These are phyloP conservation scores for Syncephalastrum contaminatum DNA, from an alignment of 371 early-diverging fungal genomes.

Conservation along the genomic window DNA sequence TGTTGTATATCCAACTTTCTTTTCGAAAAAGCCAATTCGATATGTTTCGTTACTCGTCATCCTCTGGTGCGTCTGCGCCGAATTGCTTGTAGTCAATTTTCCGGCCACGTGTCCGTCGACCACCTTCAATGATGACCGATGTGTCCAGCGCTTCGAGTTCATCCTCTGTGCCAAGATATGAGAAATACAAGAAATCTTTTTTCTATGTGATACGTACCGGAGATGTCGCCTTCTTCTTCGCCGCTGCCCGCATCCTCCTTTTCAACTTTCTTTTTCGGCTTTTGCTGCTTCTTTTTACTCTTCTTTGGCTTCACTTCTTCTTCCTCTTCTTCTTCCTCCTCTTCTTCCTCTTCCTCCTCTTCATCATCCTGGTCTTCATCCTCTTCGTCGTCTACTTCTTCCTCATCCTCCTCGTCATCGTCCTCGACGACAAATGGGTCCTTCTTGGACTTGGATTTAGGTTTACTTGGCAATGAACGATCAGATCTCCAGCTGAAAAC, in stretches of 20 bases:
- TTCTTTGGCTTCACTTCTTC: constrained; percentile 16
- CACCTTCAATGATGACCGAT: constrained; percentile 59
- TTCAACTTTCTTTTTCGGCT: constrained; percentile 9
- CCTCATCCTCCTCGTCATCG: constrained; percentile 26
- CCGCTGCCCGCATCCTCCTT: constrained; percentile 29
- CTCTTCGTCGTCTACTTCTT: background rate
- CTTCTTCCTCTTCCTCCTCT: constrained; percentile 14
- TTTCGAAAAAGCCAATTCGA: too few species aligned
- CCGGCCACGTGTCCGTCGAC: constrained; percentile 71
- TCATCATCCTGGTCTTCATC: constrained; percentile 2
- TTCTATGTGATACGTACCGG: constrained; percentile 13
- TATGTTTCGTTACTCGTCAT: constrained; percentile 19
- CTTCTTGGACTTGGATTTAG: constrained; percentile 12
- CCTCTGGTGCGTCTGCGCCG: constrained; percentile 58
- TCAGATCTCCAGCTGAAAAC: background rate
- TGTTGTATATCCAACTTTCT: too few species aligned
- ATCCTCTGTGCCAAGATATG: constrained; percentile 37
- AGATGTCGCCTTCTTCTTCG: constrained; percentile 34
- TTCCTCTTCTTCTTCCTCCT: constrained; percentile 25
- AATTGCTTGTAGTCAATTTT: constrained; percentile 71
- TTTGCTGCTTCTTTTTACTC: constrained; percentile 5
- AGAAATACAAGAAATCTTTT: background rate
- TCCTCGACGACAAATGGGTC: constrained; percentile 17
- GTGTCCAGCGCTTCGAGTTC: constrained; percentile 64
- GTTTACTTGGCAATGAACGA: background rate